Base-by-base conservation (phyloP, 805 yeast genomes). In the Suhomyces vadensis region DNA sequence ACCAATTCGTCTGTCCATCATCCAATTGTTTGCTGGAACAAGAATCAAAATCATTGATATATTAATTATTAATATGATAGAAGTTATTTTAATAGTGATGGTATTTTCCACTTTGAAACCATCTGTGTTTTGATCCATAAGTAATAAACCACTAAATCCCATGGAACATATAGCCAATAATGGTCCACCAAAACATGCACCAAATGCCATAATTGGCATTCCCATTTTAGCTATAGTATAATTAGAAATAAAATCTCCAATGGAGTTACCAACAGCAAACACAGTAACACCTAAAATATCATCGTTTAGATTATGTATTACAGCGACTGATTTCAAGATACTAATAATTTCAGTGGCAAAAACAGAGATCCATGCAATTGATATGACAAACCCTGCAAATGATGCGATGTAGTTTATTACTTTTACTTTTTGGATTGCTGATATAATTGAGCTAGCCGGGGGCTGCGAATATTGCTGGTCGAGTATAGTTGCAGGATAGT, bases 121-220 rank as follows among this genome's bases (percentile, higher is more conserved):
- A 6, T 25, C 19, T 5, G 29, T 25, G 10, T 37, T 23, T 29
- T 23, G 31, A 25, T 20, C 24, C 41, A 27, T 41, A 4, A 56
- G 27, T 5, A 64, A 24, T 25, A 87, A 48, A 0, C 92, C 90
- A 52, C 87, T 85, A 4, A 84, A 56, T 0, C 97, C 97, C 47
- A 92, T 67, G 0, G 97, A 95, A 31, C 91, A 71, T 8, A 94
- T 67, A 42, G 90, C 85, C 33, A 94, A 61, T 45, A 92, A 65
- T 0, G 98, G 98, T 1, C 97, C 89, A 0, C 97, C 98, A 61
- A 91, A 85, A 57, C 98, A 91, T 0, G 97, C 97, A 22, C 94
- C 87, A n/a, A 94, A 71, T 0, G 97, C 97, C 86, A 92, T 86
- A 37, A 85, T 74, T 0, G 96, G 87, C 66, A 80, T 82, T 0